These are phyloP conservation scores for Beauveria australis DNA, from an alignment of 2,329 filamentous ascomycete genomes.

Conservation along the genomic window DNA sequence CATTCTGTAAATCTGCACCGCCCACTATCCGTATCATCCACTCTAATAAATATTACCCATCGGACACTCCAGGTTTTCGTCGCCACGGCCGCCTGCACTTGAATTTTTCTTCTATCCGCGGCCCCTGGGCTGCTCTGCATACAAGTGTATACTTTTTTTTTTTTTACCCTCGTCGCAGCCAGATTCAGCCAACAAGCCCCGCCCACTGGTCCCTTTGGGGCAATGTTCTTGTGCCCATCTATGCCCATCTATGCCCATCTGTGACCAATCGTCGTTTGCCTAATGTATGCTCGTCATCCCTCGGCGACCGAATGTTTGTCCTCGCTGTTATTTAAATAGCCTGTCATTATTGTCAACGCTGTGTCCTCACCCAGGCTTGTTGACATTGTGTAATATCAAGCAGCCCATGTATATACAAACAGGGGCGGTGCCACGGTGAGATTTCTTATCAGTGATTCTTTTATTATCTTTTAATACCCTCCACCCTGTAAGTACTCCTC, in stretches of 20 bases:
- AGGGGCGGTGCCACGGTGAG: background rate
- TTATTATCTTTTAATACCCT: too few species aligned
- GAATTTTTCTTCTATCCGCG: background rate
- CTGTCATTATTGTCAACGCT: too few species aligned
- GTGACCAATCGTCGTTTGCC: constrained; percentile 1
- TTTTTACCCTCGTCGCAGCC: background rate
- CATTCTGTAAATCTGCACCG: background rate
- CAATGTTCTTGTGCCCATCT: background rate
- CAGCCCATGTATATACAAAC: background rate
- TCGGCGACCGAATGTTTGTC: constrained; percentile 5
- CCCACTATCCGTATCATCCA: background rate
- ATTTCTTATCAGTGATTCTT: too few species aligned
- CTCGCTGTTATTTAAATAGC: background rate
- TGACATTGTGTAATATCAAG: background rate
- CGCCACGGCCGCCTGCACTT: background rate
- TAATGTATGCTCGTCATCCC: constrained; percentile 6
- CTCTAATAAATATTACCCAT: background rate
- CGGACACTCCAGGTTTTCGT: constrained; percentile 2
- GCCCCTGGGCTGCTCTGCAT: background rate
- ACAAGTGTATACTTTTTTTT: background rate
- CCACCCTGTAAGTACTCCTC: too few species aligned
- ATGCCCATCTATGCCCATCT: background rate
- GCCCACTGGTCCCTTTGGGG: background rate
- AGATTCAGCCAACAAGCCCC: background rate
- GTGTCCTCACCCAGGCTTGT: background rate